These are phyloP conservation scores for Neonectria coccinea DNA, from an alignment of 2,329 filamentous ascomycete species.

Conservation along the genomic window DNA sequence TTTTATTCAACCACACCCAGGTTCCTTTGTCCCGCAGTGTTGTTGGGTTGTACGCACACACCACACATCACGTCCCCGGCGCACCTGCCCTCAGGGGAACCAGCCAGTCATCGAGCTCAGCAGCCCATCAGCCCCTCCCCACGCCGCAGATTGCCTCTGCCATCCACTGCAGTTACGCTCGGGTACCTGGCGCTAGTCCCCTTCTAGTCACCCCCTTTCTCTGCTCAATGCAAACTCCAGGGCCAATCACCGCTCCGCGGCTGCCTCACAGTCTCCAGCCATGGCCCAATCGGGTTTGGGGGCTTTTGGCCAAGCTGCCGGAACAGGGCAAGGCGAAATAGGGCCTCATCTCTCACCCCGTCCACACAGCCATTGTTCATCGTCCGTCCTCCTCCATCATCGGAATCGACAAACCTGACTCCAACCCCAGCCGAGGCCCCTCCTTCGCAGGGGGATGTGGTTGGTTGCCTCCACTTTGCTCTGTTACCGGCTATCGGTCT, in stretches of 20 bases:
- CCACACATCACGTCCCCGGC: not conserved
- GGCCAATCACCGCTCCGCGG: slow-evolving; percentile 23
- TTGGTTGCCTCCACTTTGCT: slow-evolving; percentile 4
- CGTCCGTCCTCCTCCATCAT: slow-evolving; percentile 12
- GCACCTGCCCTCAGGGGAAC: slow-evolving; percentile 18
- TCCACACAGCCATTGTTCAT: not conserved
- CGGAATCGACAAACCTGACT: slow-evolving; percentile 8
- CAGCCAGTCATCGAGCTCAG: slow-evolving; percentile 23
- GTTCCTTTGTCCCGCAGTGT: not conserved
- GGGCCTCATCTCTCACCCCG: slow-evolving; percentile 23
- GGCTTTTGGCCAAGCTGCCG: slow-evolving; percentile 16
- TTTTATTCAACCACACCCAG: slow-evolving; percentile 1
- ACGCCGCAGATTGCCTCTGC: slow-evolving; percentile 25
- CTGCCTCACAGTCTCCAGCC: slow-evolving; percentile 1
- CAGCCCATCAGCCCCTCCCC: slow-evolving; percentile 4
- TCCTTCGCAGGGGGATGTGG: slow-evolving; percentile 3
- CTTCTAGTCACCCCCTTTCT: slow-evolving; percentile 28
- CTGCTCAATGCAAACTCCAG: slow-evolving; percentile 28
- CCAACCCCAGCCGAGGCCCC: slow-evolving; percentile 6
- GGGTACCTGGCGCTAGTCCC: slow-evolving; percentile 40
- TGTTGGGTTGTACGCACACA: not conserved
- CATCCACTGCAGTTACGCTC: slow-evolving; percentile 29
- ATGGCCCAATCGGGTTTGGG: not conserved
- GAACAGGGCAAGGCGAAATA: slow-evolving; percentile 21
- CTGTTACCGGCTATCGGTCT: not conserved